These are phyloP conservation scores for Amanita molliuscula DNA, from an alignment of 768 basidiomycete genomes.

Conservation along the genomic window DNA sequence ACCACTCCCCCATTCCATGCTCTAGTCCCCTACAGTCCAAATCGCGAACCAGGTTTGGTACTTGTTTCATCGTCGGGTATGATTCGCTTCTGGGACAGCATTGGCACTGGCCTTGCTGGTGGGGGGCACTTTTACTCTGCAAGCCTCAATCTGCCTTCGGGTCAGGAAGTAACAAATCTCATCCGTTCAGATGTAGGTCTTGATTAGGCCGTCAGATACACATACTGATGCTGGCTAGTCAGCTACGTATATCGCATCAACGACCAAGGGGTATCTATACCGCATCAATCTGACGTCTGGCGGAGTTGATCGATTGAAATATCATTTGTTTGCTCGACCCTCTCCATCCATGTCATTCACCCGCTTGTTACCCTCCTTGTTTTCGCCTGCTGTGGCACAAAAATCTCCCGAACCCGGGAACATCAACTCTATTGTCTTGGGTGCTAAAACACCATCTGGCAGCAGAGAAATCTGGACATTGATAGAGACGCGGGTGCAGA, in stretches of 20 bases:
- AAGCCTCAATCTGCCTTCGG: constrained; percentile 35
- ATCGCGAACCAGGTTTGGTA: constrained; percentile 82
- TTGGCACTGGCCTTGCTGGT: constrained; percentile 75
- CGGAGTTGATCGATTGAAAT: constrained; percentile 53
- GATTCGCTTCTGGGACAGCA: constrained; percentile 82
- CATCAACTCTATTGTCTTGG: constrained; percentile 53
- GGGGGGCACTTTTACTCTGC: constrained; percentile 54
- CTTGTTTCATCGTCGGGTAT: constrained; percentile 62
- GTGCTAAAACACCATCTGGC: constrained; percentile 26
- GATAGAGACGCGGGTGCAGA: constrained; percentile 57
- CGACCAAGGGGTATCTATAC: constrained; percentile 56
- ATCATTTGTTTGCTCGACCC: constrained; percentile 51
- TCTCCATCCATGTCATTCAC: constrained; percentile 32
- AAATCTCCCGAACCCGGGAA: constrained; percentile 42
- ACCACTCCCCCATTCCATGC: constrained; percentile 39
- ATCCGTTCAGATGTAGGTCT: constrained; percentile 50
- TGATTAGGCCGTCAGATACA: constrained; percentile 5
- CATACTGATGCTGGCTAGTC: constrained; percentile 25
- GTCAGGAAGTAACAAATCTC: constrained; percentile 59
- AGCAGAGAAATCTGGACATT: constrained; percentile 58
- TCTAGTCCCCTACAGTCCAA: constrained; percentile 56
- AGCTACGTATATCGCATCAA: constrained; percentile 60
- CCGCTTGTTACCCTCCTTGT: constrained; percentile 31
- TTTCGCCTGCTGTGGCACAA: constrained; percentile 30
- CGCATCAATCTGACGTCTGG: constrained; percentile 54